These are phyloP conservation scores for Sordariomycetes sp. DNA, from an alignment of 2,329 filamentous ascomycete genomes.

Conservation along the genomic window DNA sequence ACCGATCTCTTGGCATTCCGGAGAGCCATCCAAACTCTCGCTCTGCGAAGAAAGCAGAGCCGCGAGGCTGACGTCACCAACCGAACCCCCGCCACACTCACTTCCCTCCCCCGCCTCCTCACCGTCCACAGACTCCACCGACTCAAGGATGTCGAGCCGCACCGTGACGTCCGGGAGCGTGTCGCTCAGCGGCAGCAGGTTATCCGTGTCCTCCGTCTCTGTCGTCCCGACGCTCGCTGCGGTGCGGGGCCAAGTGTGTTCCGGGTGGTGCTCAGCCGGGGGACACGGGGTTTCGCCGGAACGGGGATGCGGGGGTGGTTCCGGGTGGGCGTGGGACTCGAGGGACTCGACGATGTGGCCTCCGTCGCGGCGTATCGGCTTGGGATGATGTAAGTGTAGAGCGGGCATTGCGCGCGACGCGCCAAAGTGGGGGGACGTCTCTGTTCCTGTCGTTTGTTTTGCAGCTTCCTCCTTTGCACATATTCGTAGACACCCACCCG, in stretches of 20 bases:
- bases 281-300: background rate
- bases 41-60: background rate
- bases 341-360: background rate
- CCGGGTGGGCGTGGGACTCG: background rate
- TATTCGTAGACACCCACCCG: background rate
- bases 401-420: background rate
- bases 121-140: background rate
- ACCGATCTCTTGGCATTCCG: background rate
- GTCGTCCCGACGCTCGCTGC: background rate
- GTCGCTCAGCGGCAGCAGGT: conserved; percentile 1
- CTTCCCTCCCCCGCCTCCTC: background rate
- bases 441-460: too few relatives aligned
- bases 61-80: conserved; percentile 1
- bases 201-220: background rate
- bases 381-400: background rate
- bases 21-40: background rate
- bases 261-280: background rate
- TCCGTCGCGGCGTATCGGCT: background rate
- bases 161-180: background rate
- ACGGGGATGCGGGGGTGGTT: background rate
- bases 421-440: too few relatives aligned
- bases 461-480: background rate
- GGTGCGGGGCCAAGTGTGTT: background rate
- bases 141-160: background rate
- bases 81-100: background rate